Evolutionary conservation across 306 rosid species (phyloP).

Genomic region (Corylus avellana): DNA sequence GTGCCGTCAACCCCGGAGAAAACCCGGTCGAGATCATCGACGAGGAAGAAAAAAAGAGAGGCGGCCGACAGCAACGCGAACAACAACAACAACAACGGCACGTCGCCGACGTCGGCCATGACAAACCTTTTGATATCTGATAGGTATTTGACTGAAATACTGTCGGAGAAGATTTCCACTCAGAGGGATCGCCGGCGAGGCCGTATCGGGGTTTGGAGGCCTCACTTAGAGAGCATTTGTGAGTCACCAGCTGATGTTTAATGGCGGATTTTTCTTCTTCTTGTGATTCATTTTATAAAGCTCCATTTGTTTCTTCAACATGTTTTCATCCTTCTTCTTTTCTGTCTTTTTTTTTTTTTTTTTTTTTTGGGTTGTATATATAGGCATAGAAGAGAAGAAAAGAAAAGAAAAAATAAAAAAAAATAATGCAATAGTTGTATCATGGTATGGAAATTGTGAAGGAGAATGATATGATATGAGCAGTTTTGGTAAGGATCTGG

Average conservation of each 20-base stretch:
- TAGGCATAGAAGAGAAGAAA: slow-evolving; percentile 15
- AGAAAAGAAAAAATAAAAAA: neutral
- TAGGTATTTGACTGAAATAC: slow-evolving; percentile 73
- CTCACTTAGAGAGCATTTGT: slow-evolving; percentile 82
- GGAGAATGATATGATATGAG: neutral
- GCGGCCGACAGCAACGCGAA: neutral
- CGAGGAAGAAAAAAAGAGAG: slow-evolving; percentile 41
- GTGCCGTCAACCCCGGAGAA: slow-evolving; percentile 45
- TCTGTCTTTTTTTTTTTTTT: neutral
- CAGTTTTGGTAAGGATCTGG: slow-evolving; percentile 8
- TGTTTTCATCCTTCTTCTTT: neutral
- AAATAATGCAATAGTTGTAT: slow-evolving; percentile 14
- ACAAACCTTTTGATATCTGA: slow-evolving; percentile 59
- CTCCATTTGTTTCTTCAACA: slow-evolving; percentile 21
- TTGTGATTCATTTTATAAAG: slow-evolving; percentile 25
- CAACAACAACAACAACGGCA: slow-evolving; percentile 3
- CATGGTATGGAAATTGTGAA: slow-evolving; percentile 18
- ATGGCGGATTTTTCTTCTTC: slow-evolving; percentile 23
- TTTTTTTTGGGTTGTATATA: slow-evolving; percentile 18
- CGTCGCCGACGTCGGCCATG: slow-evolving; percentile 14
- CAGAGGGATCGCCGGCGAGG: slow-evolving; percentile 80
- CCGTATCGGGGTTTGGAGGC: slow-evolving; percentile 91
- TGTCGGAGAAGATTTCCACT: slow-evolving; percentile 79
- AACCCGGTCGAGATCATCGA: slow-evolving; percentile 20
- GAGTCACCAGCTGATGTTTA: slow-evolving; percentile 70